phyloP scores from a whole-genome alignment of 805 yeast genomes.

The Candida argentea region DNA sequence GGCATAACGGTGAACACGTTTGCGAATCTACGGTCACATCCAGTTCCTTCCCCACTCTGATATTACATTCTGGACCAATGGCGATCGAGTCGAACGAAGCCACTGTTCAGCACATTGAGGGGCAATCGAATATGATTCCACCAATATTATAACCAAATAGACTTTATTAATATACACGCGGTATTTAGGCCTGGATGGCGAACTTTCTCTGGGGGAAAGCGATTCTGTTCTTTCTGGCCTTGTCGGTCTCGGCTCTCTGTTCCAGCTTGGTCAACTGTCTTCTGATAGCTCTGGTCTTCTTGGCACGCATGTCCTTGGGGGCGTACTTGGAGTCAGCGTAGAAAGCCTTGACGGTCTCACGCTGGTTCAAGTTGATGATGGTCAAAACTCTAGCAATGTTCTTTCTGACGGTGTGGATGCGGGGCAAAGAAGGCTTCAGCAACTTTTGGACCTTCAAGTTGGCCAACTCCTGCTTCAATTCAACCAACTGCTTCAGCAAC shows the following conservation, averaged over 20 bases:
- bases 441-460: slow-evolving; percentile 92
- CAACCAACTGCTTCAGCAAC: slow-evolving; percentile 88
- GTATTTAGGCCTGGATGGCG: slow-evolving; percentile 93
- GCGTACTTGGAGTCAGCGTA: slow-evolving; percentile 91
- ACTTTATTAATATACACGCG: slow-evolving; percentile 6
- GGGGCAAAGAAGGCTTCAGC: slow-evolving; percentile 87
- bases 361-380: slow-evolving; percentile 91
- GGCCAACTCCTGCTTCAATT: slow-evolving; percentile 94
- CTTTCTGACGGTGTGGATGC: slow-evolving; percentile 95
- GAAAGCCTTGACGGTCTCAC: slow-evolving; percentile 89
- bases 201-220: slow-evolving; percentile 98
- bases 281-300: slow-evolving; percentile 99
- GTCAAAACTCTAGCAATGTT: slow-evolving; percentile 98
- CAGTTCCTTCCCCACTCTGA: too few relatives aligned
- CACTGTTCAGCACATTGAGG: too few relatives aligned
- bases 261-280: slow-evolving; percentile 87
- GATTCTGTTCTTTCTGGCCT: slow-evolving; percentile 82
- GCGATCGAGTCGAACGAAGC: too few relatives aligned
- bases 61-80: too few relatives aligned
- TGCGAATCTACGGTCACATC: too few relatives aligned
- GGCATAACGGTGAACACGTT: too few relatives aligned
- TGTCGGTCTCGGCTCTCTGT: slow-evolving; percentile 70
- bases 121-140: background rate
- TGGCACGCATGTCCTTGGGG: slow-evolving; percentile 98
- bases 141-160: slow-evolving; percentile 2